Base-by-base conservation (phyloP, 495 filamentous ascomycete species). In the Penicillium malachiteum region DNA sequence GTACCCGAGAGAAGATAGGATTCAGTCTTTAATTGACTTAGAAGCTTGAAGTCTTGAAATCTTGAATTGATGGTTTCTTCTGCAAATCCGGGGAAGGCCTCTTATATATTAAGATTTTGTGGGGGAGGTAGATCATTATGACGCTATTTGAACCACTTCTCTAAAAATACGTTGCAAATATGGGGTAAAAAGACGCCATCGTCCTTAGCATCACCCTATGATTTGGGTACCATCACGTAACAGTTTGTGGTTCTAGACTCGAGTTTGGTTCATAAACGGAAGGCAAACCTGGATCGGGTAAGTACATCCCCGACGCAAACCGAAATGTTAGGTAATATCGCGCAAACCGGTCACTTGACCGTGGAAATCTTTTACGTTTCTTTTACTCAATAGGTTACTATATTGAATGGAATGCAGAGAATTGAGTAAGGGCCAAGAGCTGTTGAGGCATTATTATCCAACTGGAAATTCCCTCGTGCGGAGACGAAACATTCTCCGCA, bases 81-180 rank as follows among this genome's bases (percentile, higher is more conserved):
- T 49, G 18, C 14, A 50, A 56, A 17, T 51, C 48, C 44, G 44
- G 58, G 49, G 50, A 48, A 48, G 5, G 10, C 10, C 31, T 21
- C 31, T 46, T 38, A 57, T 60, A 45, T 60, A 57, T 50, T 17
- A 7, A 49, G 40, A 50, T 45, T 60, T 53, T 60, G 53, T 49
- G 53, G 58, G 58, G 58, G 54, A 30, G 30, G 53, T 17, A 41
- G 53, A 60, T 60, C 58, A 52, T 56, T 30, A 60, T 60, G 54
- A 60, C 54, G 54, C 58, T 57, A 60, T 60, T 56, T 35, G 5
- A 17, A 46, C 12, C 53, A 26, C 21, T 1, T 26, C 21, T 26
- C 21, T 26, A 26, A 26, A 38, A 45, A 30, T 18, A 41, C 14
- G 11, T 17, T 31, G 33, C 48, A 50, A 38, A 18, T 37, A 48